A percentile compares a stretch with the other conserved stretches of the same genome.
Evolutionary conservation across 192 early-diverging fungal genomes (phyloP).

Genomic region (Gamsiella multidivaricata): DNA sequence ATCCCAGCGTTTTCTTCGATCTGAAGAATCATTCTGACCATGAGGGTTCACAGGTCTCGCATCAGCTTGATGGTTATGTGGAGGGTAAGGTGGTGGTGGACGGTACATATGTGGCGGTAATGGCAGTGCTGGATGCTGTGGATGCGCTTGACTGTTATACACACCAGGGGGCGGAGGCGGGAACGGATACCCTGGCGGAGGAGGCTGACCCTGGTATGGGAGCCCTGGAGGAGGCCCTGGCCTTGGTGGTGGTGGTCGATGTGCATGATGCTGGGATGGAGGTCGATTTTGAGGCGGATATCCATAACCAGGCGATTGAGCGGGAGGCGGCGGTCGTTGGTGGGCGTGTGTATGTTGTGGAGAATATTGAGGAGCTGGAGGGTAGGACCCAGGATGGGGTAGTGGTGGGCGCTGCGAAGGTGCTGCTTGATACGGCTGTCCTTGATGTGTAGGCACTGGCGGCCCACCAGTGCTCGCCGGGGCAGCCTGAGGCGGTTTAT

Average conservation of each 20-base stretch:
- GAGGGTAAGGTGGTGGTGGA: slow-evolving; percentile 9
- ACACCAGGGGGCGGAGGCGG: slow-evolving; percentile 7
- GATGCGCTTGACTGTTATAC: slow-evolving; percentile 3
- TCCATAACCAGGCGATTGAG: slow-evolving; percentile 3
- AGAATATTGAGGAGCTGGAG: not conserved
- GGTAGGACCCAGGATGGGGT: not conserved
- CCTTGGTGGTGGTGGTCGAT: not conserved
- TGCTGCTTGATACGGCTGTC: not conserved
- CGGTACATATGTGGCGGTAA: not conserved
- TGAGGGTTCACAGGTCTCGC: not conserved
- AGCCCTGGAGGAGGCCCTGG: slow-evolving; percentile 3
- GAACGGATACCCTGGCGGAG: slow-evolving; percentile 13
- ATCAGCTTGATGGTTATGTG: not conserved
- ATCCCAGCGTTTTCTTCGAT: slow-evolving; percentile 32
- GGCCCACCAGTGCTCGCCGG: not conserved
- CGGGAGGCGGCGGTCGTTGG: slow-evolving; percentile 6
- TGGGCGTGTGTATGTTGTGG: slow-evolving; percentile 3
- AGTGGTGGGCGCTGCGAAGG: not conserved
- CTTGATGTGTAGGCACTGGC: not conserved
- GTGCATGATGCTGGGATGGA: not conserved
- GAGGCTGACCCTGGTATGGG: slow-evolving; percentile 13
- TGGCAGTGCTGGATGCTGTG: slow-evolving; percentile 3
- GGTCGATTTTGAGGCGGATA: slow-evolving; percentile 4
- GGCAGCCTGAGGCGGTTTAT: not conserved
- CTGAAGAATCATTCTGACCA: not conserved